Base-by-base conservation (phyloP, 345 rosid genomes). In the Cardamine resedifolia region DNA sequence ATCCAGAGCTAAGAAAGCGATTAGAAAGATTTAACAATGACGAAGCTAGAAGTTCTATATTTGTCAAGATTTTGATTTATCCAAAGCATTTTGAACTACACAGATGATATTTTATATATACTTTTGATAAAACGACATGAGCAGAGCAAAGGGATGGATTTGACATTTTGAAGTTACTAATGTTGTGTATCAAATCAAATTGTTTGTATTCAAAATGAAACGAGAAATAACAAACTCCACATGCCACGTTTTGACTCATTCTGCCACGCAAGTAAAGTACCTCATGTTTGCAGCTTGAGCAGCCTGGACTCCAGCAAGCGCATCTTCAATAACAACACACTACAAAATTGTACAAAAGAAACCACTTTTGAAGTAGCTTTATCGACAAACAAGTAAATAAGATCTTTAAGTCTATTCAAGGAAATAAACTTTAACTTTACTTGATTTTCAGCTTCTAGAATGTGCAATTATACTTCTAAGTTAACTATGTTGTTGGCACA, bases 291-390 rank as follows among this genome's bases (percentile, higher is more conserved):
- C 98, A 75, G 97, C 96, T 78, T 85, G 81, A 30, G 98, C 98
- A 67, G 98, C 97, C 80, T 87, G 96, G 66, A 94, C 89, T 77
- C 98, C 98, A 60, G 97, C 97, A 69, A 89, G 79, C 39, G 98
- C 98, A 77, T 94, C 98, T 82, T 94, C 97, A 79, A 91, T 86
- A 64, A 91, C 96, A 79, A 94, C 56, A 64, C 98, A 91, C 98
- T 94, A 76, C 57, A 70, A 72, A 43, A 75, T 30, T 33, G 69
- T 47, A 71, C 33, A 38, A 33, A 61, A 60, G 9, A 68, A 26
- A 21, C 41, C 39, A 72, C 41, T 36, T 59, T 10, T 49, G 39
- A 71, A 66, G 68, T 53, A 49, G 19, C 18, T 75, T 48, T 38
- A 30, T 1, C 18, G 14, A 30, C 43, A 56, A 48, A 59, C 36